These are phyloP conservation scores for Citrus mangshanensis DNA, from an alignment of 345 rosid species.

Conservation along the genomic window DNA sequence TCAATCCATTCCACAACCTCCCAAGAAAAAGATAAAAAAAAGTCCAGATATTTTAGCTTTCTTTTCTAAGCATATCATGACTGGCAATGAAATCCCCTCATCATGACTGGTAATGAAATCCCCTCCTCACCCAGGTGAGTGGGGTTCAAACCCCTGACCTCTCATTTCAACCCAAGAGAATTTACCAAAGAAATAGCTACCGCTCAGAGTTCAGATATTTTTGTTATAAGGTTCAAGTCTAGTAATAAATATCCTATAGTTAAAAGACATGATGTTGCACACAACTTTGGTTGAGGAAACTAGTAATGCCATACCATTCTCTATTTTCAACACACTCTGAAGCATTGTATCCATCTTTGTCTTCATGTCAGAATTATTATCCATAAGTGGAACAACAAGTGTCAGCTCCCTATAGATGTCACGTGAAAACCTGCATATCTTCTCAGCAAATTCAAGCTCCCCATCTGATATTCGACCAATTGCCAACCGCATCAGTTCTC, in stretches of 20 bases:
- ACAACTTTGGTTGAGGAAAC: not conserved
- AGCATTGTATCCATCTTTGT: slow-evolving; percentile 88
- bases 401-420: slow-evolving; percentile 79
- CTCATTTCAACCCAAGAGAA: no score
- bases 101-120: no score
- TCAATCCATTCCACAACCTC: not conserved
- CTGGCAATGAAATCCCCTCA: no score
- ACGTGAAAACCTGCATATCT: slow-evolving; percentile 72
- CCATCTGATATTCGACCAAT: slow-evolving; percentile 90
- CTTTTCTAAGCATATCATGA: no score
- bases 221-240: not conserved
- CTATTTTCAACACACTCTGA: slow-evolving; percentile 87
- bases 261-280: not conserved
- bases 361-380: slow-evolving; percentile 82
- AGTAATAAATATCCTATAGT: not conserved
- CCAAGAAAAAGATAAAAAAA: not conserved
- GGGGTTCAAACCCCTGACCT: no score
- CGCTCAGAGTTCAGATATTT: not conserved
- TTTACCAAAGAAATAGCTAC: no score
- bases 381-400: slow-evolving; percentile 81
- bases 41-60: not conserved
- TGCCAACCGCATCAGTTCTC: slow-evolving; percentile 96
- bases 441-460: slow-evolving; percentile 74
- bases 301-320: slow-evolving; percentile 53
- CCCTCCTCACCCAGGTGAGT: no score